These are phyloP conservation scores for Neurospora hispaniola DNA, from an alignment of 495 filamentous ascomycete genomes.

Conservation along the genomic window DNA sequence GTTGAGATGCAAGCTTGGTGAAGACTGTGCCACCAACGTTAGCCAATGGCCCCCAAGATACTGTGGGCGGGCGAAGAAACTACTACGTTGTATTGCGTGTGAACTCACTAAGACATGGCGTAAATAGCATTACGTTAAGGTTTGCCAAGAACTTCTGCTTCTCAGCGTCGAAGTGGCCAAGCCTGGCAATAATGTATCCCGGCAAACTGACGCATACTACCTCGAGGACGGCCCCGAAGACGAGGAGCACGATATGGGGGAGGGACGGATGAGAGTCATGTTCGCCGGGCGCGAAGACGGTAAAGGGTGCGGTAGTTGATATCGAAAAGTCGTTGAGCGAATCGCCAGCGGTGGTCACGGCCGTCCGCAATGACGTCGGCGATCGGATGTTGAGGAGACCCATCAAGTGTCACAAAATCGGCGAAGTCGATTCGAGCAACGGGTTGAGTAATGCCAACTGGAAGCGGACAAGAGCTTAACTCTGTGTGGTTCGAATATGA, in stretches of 20 bases:
- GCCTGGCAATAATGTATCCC: conserved; percentile 83
- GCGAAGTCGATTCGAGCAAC: background rate
- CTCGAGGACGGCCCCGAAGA: conserved; percentile 93
- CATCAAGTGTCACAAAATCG: conserved; percentile 16
- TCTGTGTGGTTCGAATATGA: background rate
- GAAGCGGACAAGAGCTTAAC: background rate
- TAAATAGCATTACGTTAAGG: conserved; percentile 87
- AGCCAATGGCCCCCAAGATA: background rate
- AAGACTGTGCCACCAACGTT: conserved; percentile 53
- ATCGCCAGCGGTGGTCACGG: conserved; percentile 24
- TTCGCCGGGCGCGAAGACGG: conserved; percentile 19
- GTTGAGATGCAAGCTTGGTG: conserved; percentile 91
- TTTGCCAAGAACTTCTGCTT: conserved; percentile 94
- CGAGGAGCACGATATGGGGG: conserved; percentile 66
- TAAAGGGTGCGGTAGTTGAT: conserved; percentile 16
- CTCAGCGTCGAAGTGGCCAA: conserved; percentile 87
- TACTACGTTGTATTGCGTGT: background rate
- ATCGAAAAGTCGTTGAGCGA: conserved; percentile 9
- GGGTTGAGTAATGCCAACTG: background rate
- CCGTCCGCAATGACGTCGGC: conserved; percentile 54
- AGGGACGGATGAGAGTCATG: conserved; percentile 51
- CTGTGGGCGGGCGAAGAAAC: background rate
- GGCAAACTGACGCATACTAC: conserved; percentile 92
- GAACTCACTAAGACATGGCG: conserved; percentile 82
- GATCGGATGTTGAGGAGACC: conserved; percentile 36